A percentile compares a stretch with the other conserved stretches of the same genome.
phyloP scores from a whole-genome alignment of 768 basidiomycete species.

The Gloeopeniophorella convolvens region DNA sequence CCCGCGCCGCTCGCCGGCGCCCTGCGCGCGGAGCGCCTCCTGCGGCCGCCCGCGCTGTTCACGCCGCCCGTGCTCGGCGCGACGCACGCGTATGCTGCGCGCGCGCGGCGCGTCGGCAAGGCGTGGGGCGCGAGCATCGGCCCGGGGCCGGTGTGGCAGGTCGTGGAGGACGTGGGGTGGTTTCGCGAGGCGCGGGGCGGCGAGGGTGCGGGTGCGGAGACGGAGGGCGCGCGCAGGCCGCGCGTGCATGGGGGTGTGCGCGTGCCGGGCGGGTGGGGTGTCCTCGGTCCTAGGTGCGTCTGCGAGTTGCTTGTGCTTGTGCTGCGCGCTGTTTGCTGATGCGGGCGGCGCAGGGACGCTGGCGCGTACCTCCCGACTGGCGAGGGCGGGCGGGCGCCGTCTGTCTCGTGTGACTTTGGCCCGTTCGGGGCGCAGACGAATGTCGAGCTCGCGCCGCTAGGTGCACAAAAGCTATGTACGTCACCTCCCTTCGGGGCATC shows the following conservation, averaged over 20 bases:
- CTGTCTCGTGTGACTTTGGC: constrained; percentile 61
- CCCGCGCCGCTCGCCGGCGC: constrained; percentile 52
- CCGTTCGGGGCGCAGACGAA: constrained; percentile 47
- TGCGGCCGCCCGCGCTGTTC: constrained; percentile 45
- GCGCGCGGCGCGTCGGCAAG: constrained; percentile 56
- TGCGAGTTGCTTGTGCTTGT: constrained; percentile 4
- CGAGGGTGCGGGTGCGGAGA: neutral
- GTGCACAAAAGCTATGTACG: constrained; percentile 54
- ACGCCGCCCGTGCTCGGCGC: constrained; percentile 32
- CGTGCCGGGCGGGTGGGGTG: constrained; percentile 39
- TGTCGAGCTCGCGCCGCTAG: constrained; percentile 47
- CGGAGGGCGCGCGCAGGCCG: constrained; percentile 30
- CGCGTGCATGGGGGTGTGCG: constrained; percentile 44
- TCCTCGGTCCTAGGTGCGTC: constrained; percentile 45
- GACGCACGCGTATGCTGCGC: constrained; percentile 51
- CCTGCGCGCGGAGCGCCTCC: constrained; percentile 53
- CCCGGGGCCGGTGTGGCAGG: constrained; percentile 71
- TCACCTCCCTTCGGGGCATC: neutral
- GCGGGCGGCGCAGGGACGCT: constrained; percentile 39
- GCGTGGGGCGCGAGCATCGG: constrained; percentile 73
- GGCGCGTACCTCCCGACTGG: constrained; percentile 55
- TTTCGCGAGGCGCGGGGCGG: constrained; percentile 61
- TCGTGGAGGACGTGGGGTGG: constrained; percentile 72
- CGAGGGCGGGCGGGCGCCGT: constrained; percentile 42
- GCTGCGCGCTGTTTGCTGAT: neutral